These are phyloP conservation scores for Tricladium varicosporioides DNA, from an alignment of 2,329 filamentous ascomycete species.

Conservation along the genomic window DNA sequence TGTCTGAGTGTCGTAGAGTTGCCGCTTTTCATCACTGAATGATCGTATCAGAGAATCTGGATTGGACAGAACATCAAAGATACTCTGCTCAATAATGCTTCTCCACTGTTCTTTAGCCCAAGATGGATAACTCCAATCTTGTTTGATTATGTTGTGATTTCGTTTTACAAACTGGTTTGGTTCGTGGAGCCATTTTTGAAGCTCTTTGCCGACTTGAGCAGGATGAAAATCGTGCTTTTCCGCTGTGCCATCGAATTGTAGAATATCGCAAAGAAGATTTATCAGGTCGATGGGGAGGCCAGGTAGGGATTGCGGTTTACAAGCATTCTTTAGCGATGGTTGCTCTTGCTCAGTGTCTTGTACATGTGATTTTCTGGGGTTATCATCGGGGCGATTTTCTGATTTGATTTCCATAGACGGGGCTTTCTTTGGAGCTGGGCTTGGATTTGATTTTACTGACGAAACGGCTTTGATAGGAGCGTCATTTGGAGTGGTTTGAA, in stretches of 20 bases:
- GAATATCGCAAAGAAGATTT: constrained; percentile 58
- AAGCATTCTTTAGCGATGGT: constrained; percentile 32
- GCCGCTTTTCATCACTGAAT: constrained; percentile 49
- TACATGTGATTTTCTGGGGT: background rate
- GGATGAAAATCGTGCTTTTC: constrained; percentile 49
- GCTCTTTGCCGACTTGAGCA: constrained; percentile 12
- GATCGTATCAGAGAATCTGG: constrained; percentile 54
- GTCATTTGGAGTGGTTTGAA: constrained; percentile 4
- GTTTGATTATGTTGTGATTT: background rate
- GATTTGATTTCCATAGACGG: background rate
- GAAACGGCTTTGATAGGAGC: background rate
- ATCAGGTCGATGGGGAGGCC: constrained; percentile 54
- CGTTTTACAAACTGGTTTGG: constrained; percentile 1
- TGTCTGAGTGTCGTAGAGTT: constrained; percentile 57
- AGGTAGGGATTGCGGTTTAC: constrained; percentile 56
- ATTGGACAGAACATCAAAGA: constrained; percentile 62
- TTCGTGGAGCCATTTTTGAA: constrained; percentile 13
- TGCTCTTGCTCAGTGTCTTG: constrained; percentile 11
- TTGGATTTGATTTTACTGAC: background rate
- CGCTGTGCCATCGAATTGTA: constrained; percentile 53
- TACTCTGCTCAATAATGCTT: constrained; percentile 59
- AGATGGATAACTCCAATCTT: constrained; percentile 1
- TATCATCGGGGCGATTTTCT: background rate
- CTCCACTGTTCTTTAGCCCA: constrained; percentile 46
- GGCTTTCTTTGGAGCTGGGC: background rate